Evolutionary conservation across 2,329 filamentous ascomycete genomes (phyloP), one percentile per base, ranked within the genome.

Genomic region (Ophiocordyceps camponoti-leonardi): DNA sequence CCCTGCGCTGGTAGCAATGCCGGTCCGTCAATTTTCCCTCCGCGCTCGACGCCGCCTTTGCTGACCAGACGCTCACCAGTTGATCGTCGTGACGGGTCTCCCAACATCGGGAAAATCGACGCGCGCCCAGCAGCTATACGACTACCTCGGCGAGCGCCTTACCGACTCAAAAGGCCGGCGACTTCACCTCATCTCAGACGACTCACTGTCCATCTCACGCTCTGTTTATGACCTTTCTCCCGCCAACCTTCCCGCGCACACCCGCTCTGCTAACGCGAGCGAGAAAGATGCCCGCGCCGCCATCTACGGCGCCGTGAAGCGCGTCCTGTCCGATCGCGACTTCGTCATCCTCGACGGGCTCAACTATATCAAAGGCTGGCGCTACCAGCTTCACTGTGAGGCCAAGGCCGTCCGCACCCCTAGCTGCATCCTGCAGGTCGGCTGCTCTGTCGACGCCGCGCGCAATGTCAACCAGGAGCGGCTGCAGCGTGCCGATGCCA

Each of bases 301-400:
- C 40, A 69, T 86, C 46, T 86, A 83, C 59, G 85, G 75, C 49
- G 83, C 85, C 49, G 81, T 90, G 42, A 90, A 90, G 68, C 73
- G 85, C 41, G 73, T 79, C 43, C 69, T 93, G 28, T 78, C 74
- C 49, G 73, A 78, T 47, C 77, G 77, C 54, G 81, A 86, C 56
- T 78, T 93, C 47, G 83, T 92, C 45, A 76, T 93, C 42, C 75
- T 86, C 16, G 85, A 93, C 58, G 79, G 80, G 1, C 66, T 85
- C 49, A 92, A 92, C 62, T 93, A 92, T 63, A 93, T 93, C 65
- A 92, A 92, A 61, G 86, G 85, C 35, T 92, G 84, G 75, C 73
- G 86, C 43, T 93, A 93, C 60, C 85, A 93, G 67, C 68, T 93
- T 20, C 82, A 81, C 61, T 90, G 85, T 65, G 85, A 92, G 63